Evolutionary conservation across 176 grass and related monocot genomes (phyloP).

Genomic region (Zea luxurians): DNA sequence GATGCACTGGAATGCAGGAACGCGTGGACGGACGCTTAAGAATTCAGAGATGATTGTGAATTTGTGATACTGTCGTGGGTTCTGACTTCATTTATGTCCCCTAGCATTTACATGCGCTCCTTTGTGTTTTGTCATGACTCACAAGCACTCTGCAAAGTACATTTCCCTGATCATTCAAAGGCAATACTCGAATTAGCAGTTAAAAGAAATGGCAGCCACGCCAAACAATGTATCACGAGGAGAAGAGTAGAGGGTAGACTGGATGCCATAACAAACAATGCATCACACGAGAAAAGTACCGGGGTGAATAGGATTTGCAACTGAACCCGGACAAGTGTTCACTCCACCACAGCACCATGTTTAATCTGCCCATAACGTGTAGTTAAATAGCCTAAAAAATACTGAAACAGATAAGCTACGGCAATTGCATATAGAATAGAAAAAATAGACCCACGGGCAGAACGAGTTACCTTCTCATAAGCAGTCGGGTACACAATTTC

Average conservation of each 20-base stretch:
- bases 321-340: conserved; percentile 6
- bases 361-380: background rate
- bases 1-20: background rate
- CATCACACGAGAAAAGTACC: background rate
- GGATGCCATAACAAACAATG: background rate
- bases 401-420: background rate
- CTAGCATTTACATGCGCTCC: background rate
- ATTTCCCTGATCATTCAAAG: background rate
- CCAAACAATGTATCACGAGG: background rate
- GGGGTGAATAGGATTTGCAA: background rate
- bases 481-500: background rate
- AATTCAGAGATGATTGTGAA: background rate
- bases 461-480: conserved; percentile 19
- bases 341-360: background rate
- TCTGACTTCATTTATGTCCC: background rate
- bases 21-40: background rate
- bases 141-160: background rate
- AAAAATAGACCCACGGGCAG: background rate
- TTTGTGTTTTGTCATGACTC: background rate
- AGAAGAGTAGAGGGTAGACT: background rate
- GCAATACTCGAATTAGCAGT: background rate
- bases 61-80: background rate
- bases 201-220: conserved; percentile 6
- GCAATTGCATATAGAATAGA: background rate
- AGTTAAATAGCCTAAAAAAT: background rate